A percentile compares a stretch with the other conserved stretches of the same genome.
Conservation (phyloP, 768 basidiomycete species). For the Chalciporus chontae region DNA sequence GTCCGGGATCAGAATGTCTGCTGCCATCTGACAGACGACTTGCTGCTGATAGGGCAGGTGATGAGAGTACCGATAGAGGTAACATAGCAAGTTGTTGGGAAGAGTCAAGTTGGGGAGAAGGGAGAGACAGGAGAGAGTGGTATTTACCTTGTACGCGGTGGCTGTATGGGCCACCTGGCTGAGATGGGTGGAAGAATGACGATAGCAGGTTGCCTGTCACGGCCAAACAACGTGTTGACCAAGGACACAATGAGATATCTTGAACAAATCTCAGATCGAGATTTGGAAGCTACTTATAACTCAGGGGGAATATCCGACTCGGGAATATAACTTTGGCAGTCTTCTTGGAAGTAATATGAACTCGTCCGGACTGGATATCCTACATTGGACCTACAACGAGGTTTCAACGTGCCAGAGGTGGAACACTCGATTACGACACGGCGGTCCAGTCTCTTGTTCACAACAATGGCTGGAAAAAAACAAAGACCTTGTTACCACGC, state of each 20-base stretch:
- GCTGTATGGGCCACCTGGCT: slow-evolving; percentile 31
- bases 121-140: slow-evolving; percentile 9
- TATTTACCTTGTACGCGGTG: slow-evolving; percentile 34
- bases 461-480: not conserved
- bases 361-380: not conserved
- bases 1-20: slow-evolving; percentile 30
- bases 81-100: slow-evolving; percentile 21
- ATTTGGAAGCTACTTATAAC: slow-evolving; percentile 12
- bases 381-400: slow-evolving; percentile 16
- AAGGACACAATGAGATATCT: slow-evolving; percentile 21
- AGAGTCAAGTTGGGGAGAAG: slow-evolving; percentile 10
- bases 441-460: not conserved
- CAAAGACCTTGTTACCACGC: slow-evolving; percentile 8
- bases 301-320: slow-evolving; percentile 19
- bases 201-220: slow-evolving; percentile 30
- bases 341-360: slow-evolving; percentile 1
- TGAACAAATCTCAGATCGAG: slow-evolving; percentile 30
- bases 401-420: slow-evolving; percentile 21
- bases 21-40: slow-evolving; percentile 40
- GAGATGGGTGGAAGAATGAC: slow-evolving; percentile 27
- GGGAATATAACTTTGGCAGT: slow-evolving; percentile 8
- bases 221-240: slow-evolving; percentile 34
- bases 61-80: slow-evolving; percentile 29
- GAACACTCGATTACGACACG: slow-evolving; percentile 20
- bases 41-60: slow-evolving; percentile 30